phyloP scores from a whole-genome alignment of 805 yeast species.

The Komagataella phaffii region DNA sequence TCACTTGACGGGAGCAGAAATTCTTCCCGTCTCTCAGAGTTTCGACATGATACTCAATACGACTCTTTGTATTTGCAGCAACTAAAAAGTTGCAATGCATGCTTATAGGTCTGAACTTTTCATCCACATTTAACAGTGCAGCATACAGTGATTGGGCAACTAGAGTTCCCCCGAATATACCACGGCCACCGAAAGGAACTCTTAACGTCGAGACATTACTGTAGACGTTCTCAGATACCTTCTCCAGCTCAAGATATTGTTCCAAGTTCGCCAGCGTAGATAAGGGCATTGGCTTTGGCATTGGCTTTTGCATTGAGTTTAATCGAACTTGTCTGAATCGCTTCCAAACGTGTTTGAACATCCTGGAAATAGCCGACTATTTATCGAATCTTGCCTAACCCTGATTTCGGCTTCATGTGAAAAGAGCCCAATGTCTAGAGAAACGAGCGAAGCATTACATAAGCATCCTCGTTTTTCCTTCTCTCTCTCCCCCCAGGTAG shows the following conservation, averaged over 20 bases:
- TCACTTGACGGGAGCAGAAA: constrained; percentile 37
- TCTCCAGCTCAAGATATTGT: constrained; percentile 8
- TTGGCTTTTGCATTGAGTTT: not conserved
- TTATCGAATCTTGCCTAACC: not conserved
- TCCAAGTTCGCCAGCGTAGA: not conserved
- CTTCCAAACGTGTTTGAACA: not conserved
- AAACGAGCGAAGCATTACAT: not conserved
- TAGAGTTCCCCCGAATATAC: constrained; percentile 60
- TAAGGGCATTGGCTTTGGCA: not conserved
- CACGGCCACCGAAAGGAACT: constrained; percentile 42
- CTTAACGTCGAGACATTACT: constrained; percentile 13
- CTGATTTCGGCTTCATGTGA: not conserved
- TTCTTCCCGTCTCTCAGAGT: constrained; percentile 38
- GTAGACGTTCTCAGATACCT: constrained; percentile 10
- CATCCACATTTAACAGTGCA: constrained; percentile 28
- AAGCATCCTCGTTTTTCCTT: not conserved
- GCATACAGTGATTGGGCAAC: constrained; percentile 56
- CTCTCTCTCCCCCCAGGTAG: not conserved
- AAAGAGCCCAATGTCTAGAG: not conserved
- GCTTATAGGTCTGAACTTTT: constrained; percentile 38
- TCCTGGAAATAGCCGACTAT: not conserved
- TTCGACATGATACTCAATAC: constrained; percentile 40
- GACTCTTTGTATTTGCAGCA: constrained; percentile 33
- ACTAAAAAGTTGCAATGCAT: constrained; percentile 48
- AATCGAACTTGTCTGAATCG: not conserved